Conservation (phyloP, 441 rosid genomes). For the Eutrema salsugineum region DNA sequence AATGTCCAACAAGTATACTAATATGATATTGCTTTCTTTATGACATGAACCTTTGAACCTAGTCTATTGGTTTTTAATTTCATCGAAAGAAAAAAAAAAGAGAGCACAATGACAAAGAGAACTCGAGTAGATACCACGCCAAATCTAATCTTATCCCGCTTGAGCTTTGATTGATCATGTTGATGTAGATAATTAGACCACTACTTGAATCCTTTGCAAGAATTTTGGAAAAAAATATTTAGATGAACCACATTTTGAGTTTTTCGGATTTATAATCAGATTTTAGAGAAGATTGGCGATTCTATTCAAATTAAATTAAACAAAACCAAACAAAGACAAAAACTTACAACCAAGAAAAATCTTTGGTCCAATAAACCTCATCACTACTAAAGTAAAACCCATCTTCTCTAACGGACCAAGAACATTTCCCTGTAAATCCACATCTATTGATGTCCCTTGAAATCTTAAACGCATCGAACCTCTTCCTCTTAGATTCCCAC, state of each 20-base stretch:
- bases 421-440: slow-evolving; percentile 52
- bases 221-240: too few species aligned
- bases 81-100: background rate
- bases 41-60: background rate
- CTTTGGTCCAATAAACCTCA: slow-evolving; percentile 77
- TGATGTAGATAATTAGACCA: too few species aligned
- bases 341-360: slow-evolving; percentile 55
- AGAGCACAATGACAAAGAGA: background rate
- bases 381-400: slow-evolving; percentile 82
- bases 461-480: slow-evolving; percentile 62
- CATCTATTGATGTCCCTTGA: slow-evolving; percentile 58
- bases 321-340: background rate
- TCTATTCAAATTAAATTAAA: background rate
- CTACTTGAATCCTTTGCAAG: too few species aligned
- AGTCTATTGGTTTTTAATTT: background rate
- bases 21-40: background rate
- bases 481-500: slow-evolving; percentile 51
- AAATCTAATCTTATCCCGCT: too few species aligned
- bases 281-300: background rate
- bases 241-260: background rate
- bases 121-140: too few species aligned
- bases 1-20: background rate
- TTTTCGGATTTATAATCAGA: background rate
- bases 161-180: too few species aligned
- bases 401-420: slow-evolving; percentile 87